Percentiles rank a stretch among this genome's conserved stretches.
These are phyloP conservation scores for Tripidium arundinaceum DNA, from an alignment of 202 grass and related monocot species.

Conservation along the genomic window DNA sequence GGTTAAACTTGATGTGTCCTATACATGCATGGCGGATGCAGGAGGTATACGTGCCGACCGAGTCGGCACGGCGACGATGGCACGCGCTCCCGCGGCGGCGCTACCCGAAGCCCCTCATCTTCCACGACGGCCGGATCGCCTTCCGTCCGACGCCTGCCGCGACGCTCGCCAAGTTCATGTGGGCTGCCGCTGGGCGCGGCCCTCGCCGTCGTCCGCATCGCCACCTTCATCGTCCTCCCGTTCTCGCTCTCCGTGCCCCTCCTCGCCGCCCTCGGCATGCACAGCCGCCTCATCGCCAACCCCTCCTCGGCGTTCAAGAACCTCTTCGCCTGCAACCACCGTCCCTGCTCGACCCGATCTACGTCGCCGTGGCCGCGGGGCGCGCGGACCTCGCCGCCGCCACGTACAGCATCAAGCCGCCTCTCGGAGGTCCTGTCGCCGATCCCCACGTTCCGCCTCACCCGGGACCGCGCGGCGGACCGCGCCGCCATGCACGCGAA, in stretches of 20 bases:
- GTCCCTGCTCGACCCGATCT: constrained; percentile 80
- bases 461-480: constrained; percentile 59
- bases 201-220: constrained; percentile 42
- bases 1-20: too few species aligned
- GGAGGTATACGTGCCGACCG: constrained; percentile 54
- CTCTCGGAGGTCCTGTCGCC: constrained; percentile 72
- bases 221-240: constrained; percentile 46
- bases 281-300: constrained; percentile 31
- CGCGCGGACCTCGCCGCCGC: constrained; percentile 46
- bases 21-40: constrained; percentile 31
- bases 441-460: constrained; percentile 67
- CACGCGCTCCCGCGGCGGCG: constrained; percentile 38
- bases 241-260: constrained; percentile 49
- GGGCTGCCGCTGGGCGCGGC: constrained; percentile 50
- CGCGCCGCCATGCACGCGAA: constrained; percentile 41
- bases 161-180: constrained; percentile 62
- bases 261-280: constrained; percentile 59
- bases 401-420: constrained; percentile 73
- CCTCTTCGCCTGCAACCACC: constrained; percentile 81
- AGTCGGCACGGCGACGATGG: constrained; percentile 44
- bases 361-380: constrained; percentile 33
- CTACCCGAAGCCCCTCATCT: constrained; percentile 61
- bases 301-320: background rate
- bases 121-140: constrained; percentile 85
- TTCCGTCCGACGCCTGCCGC: constrained; percentile 54